Base-by-base conservation (phyloP, 176 grass and related monocot genomes). In the Leersia perrieri region DNA sequence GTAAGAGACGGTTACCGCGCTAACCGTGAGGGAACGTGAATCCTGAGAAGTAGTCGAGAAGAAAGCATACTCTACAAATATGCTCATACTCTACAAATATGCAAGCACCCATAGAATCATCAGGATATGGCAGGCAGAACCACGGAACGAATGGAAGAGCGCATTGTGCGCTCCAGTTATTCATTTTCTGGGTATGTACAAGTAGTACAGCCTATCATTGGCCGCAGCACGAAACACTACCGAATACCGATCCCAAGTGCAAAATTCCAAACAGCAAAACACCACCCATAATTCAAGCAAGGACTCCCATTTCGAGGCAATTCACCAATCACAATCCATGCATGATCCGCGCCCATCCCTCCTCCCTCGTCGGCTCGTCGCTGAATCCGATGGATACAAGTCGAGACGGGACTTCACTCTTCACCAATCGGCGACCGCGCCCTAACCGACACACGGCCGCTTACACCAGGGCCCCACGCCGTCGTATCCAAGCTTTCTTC, bases 251-350 rank as follows among this genome's bases (percentile, higher is more conserved):
- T n/a, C 41, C 80, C 60, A 15, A 65, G 35, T 66, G 73, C 88
- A 66, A 73, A 67, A 71, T 27, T 67, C 88, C 66, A 86, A 60
- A 16, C 66, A 86, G 72, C 61, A 89, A 66, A 62, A 70, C 25
- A 41, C 82, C 58, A 81, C 72, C 14, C 27, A 76, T 76, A 70
- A n/a, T 45, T 58, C 65, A 60, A 81, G n/a, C n/a, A n/a, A n/a
- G n/a, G 30, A 81, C 88, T 66, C 88, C 72, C n/a, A 60, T 58
- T 82, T 78, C 78, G 36, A 82, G 78, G 66, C 73, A 49, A 75
- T 71, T 75, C 76, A 41, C 40, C 51, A 29, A 27, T 88, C 76
- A 60, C 75, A 23, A 14, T 73, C 80, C 1, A 16, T 4, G 20
- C 45, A 69, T 1, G 22, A 28, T 15, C 53, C 7, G 15, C 49